Conservation (phyloP, 1,139 yeast genomes). For the Hemisphaericaspora subhashii region DNA sequence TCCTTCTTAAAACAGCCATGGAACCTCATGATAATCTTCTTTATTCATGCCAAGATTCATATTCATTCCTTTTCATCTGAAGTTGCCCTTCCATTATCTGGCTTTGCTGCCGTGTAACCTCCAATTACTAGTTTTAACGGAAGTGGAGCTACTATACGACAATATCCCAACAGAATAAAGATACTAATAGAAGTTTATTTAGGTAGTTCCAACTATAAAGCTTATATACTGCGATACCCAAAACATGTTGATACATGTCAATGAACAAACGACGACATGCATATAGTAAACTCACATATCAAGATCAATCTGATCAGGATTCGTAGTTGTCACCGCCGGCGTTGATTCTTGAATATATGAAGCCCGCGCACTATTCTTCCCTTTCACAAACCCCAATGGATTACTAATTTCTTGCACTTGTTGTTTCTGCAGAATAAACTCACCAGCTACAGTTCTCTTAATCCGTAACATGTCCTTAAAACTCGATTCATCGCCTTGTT, state of each 20-base stretch:
- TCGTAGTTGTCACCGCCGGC: conserved; percentile 19
- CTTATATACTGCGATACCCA: too few relatives aligned
- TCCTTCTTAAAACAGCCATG: too few relatives aligned
- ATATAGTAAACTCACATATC: conserved; percentile 23
- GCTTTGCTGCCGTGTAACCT: too few relatives aligned
- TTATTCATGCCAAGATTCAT: too few relatives aligned
- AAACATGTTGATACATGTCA: neutral
- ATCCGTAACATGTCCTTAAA: conserved; percentile 73
- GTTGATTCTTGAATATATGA: neutral
- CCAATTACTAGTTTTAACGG: too few relatives aligned
- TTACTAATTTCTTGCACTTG: conserved; percentile 26
- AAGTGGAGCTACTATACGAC: too few relatives aligned
- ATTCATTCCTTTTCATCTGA: too few relatives aligned
- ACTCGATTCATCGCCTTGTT: conserved; percentile 66
- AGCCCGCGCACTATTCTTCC: conserved; percentile 32
- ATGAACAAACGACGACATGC: neutral
- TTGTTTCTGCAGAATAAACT: conserved; percentile 34
- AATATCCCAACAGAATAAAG: too few relatives aligned
- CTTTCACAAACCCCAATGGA: conserved; percentile 59
- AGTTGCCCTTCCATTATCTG: too few relatives aligned
- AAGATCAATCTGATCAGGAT: conserved; percentile 72
- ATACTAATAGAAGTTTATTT: too few relatives aligned
- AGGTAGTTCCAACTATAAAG: too few relatives aligned
- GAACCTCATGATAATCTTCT: too few relatives aligned
- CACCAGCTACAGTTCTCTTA: conserved; percentile 41